Base-by-base conservation (phyloP, 2,329 filamentous ascomycete species). In the Clarireedia sp. region DNA sequence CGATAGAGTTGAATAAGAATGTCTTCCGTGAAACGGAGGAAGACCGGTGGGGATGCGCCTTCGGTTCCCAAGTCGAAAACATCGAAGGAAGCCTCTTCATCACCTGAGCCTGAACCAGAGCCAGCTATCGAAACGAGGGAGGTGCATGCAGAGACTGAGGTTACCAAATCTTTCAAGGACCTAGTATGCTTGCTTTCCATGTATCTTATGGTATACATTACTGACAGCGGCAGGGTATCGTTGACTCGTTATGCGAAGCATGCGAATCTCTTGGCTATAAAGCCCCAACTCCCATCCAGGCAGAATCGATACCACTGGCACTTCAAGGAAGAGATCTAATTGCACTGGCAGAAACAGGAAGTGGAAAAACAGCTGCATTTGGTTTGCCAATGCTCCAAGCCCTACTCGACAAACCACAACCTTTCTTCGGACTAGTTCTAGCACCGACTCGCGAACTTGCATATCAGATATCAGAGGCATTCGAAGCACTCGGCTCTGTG, bases 331-430 rank as follows among this genome's bases (percentile, higher is more conserved):
- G 90, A 66, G 94, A 97, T 70, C 77, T 97, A 36, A 96, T 99
- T 63, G 94, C 91, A 43, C 78, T 97, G 51, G 94, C 94, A 33
- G 92, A 99, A 73, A 99, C 94, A 0, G 94, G 94, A 63, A 90
- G 85, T 67, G 94, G 94, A 72, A 99, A 97, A 75, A 97, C 94
- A 0, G 92, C 90, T 6, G 91, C 94, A 0, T 99, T 97, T 69
- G 90, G 90, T 0, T 76, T 99, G 2, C 94, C 94, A 0, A 95
- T 99, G 40, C 79, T 99, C 2, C 91, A 96, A 72, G 84, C 87
- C 2, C 81, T 99, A 1, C 87, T 97, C 73, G 87, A 94, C 55
- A 89, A 90, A 64, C 91, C 91, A 0, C 87, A 90, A 63, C 78
- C 89, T 2, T 76, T 95, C 47, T 96, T 94, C 67, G 88, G 86